Base-by-base conservation (phyloP, 257 asterid genomes). In the Penstemon barbatus region DNA sequence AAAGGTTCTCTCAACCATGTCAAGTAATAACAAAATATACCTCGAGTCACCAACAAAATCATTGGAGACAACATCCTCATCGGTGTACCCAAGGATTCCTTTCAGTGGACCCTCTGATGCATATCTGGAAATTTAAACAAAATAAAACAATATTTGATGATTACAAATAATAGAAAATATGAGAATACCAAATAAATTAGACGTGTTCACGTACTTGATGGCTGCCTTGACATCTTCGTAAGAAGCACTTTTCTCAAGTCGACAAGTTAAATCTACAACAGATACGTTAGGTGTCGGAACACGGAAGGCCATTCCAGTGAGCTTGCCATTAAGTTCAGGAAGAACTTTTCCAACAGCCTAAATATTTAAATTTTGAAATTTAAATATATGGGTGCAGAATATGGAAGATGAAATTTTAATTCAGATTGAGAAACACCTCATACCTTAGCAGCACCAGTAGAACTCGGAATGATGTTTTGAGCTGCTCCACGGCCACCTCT, bases 361-460 rank as follows among this genome's bases (percentile, higher is more conserved):
- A 25, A 52, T 75, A 74, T 71, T 70, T 61, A 51, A 59, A 57
- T 51, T 45, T 36, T 19, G 70, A 56, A 48, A 57, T 39, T 61
- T 12, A 54, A 12, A 39, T 12, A 67, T 25, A 59, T 5, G 12
- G 44, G 48, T 42, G 36, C 36, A 49, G 63, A 43, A 60, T 46
- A 3, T 50, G 65, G 13, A 5, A 38, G 54, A 68, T 38, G 39
- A 40, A 41, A 45, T 64, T 56, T 0, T n/a, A 53, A 58, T 43
- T 12, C 4, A 12, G 39, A 62, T 66, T 63, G 55, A 33, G 39
- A 43, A 72, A 61, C 51, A 43, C 15, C 46, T 7, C 61, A 59
- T 78, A 89, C 99, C 99, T 94, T 94, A 58, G 99, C 99, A 78
- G 99, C 99, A 72, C 99, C 99, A 78, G 98, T 94, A 51, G 99